Base-by-base conservation (phyloP, 2,329 filamentous ascomycete genomes). In the Sarocladium strictum region DNA sequence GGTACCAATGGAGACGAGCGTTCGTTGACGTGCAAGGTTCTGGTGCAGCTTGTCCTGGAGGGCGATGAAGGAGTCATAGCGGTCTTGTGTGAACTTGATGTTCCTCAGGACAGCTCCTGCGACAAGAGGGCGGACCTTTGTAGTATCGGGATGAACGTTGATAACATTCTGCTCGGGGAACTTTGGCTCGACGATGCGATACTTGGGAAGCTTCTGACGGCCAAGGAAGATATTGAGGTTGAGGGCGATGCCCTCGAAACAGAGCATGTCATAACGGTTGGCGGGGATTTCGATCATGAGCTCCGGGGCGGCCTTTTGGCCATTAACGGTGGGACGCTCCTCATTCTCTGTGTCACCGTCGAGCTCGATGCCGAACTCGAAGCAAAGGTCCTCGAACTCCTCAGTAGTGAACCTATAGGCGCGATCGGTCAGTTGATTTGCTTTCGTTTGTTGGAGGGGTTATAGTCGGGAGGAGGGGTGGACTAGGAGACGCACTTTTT, bases 251-350 rank as follows among this genome's bases (percentile, higher is more conserved):
- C 93, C 93, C 76, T 97, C 94, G 74, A 96, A 96, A 74, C 93
- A 97, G 55, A 99, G 84, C 86, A 97, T 91, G 67, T 97, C 85
- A 74, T 85, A 92, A 75, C 90, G 85, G 74, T 97, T 97, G 66
- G 94, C 93, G 59, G 92, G 91, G 65, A 97, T 96, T 72, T 97
- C 93, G 67, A 99, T 97, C 80, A 97, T 97, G 66, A 97, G 83
- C 74, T 97, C 90, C 55, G 94, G 87, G 53, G 90, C 84, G 73
- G 96, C 90, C 72, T 95, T 88, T 62, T 86, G 83, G 68, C 87
- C 87, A 74, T 90, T 80, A 64, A 89, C 80, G 56, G 87, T 75
- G 29, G 89, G 88, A 47, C 89, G 79, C 60, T 90, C 84, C 56
- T 83, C 79, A 64, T 89, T 79, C 62, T 90, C 87, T 51, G 89